A percentile compares a stretch with the other conserved stretches of the same genome.
These are phyloP conservation scores for Takashimella tepidaria DNA, from an alignment of 1,284 basidiomycete species.

Conservation along the genomic window DNA sequence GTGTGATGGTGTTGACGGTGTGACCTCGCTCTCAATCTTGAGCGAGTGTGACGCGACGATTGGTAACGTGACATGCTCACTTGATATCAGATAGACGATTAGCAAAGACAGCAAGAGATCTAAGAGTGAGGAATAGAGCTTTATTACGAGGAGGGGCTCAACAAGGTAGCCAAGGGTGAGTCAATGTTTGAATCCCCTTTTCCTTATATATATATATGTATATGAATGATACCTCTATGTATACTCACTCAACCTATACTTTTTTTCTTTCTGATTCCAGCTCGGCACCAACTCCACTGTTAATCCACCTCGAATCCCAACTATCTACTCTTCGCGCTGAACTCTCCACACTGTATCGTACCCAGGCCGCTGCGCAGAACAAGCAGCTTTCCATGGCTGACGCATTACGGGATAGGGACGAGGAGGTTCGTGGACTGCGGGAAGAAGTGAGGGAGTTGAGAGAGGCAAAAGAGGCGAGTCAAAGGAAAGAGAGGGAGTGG, in stretches of 20 bases:
- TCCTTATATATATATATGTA: no score
- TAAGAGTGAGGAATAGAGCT: slow-evolving; percentile 82
- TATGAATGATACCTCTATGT: no score
- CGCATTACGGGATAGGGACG: slow-evolving; percentile 86
- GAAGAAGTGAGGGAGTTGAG: slow-evolving; percentile 80
- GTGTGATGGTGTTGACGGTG: background rate
- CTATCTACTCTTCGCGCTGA: slow-evolving; percentile 85
- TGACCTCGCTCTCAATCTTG: no score
- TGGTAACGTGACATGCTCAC: slow-evolving; percentile 12
- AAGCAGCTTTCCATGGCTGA: slow-evolving; percentile 93
- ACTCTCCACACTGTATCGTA: slow-evolving; percentile 88
- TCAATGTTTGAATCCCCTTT: no score
- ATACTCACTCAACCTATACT: no score
- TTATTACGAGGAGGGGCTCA: slow-evolving; percentile 53
- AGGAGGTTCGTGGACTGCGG: slow-evolving; percentile 69
- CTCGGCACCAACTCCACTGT: slow-evolving; percentile 76
- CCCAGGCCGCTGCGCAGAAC: slow-evolving; percentile 76
- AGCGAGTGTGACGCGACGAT: background rate
- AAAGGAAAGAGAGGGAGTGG: slow-evolving; percentile 56
- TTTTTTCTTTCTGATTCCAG: no score
- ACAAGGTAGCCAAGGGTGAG: slow-evolving; percentile 55
- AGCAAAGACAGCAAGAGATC: slow-evolving; percentile 77
- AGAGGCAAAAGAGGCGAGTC: slow-evolving; percentile 56
- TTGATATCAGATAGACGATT: slow-evolving; percentile 67
- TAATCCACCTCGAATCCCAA: slow-evolving; percentile 85